phyloP scores from a whole-genome alignment of 129 eudicot genomes.

The Pseudognaphalium luteoalbum region DNA sequence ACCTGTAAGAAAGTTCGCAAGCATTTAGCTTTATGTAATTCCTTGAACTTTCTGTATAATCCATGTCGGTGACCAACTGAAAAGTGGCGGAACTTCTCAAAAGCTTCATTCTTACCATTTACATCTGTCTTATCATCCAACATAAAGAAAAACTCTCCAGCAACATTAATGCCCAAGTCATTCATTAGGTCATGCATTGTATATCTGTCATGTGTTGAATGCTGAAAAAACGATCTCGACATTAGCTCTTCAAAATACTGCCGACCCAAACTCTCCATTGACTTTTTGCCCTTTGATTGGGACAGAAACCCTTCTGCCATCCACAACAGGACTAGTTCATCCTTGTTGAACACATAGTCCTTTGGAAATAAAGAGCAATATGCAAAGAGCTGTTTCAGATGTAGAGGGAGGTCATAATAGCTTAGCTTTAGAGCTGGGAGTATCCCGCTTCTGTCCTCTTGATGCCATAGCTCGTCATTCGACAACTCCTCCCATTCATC shows the following conservation, averaged over 20 bases:
- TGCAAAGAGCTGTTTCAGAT: neutral
- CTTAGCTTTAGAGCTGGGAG: neutral
- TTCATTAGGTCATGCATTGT: conserved; percentile 2
- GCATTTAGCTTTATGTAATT: neutral
- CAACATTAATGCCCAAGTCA: neutral
- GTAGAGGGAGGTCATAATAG: neutral
- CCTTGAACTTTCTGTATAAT: neutral
- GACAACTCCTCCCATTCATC: neutral
- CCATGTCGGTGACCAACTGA: neutral
- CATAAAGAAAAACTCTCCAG: neutral
- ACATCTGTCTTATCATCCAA: neutral
- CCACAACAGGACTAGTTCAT: neutral
- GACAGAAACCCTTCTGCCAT: neutral
- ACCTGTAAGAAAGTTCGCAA: neutral
- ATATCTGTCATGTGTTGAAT: neutral
- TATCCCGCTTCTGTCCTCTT: neutral
- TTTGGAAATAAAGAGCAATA: neutral
- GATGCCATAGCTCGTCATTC: neutral
- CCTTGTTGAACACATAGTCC: neutral
- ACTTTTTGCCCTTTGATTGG: neutral
- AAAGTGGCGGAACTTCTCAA: conserved; percentile 1
- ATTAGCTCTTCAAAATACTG: neutral
- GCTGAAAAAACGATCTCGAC: neutral
- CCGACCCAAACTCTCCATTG: neutral
- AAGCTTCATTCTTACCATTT: neutral